Conservation (phyloP, 2,329 filamentous ascomycete species). For the Claviceps arundinis region DNA sequence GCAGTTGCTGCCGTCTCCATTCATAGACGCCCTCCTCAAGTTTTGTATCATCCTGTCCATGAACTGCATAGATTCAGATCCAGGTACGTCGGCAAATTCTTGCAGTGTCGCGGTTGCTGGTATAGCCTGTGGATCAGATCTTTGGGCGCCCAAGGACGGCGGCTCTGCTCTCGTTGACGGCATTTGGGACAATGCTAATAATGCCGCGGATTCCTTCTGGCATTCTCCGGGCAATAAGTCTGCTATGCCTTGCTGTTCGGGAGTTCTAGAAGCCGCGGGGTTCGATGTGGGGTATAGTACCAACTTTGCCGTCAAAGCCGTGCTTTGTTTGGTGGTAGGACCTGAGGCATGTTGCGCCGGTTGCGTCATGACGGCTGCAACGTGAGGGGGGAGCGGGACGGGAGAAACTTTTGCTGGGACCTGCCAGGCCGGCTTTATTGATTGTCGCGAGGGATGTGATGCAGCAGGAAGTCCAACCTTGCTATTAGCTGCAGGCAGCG, state of each 20-base stretch:
- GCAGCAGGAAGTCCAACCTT: conserved; percentile 19
- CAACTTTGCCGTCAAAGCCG: no score
- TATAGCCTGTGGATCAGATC: not conserved
- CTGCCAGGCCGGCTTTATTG: conserved; percentile 18
- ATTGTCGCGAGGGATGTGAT: conserved; percentile 11
- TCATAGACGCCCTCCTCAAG: conserved; percentile 26
- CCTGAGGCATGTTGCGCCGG: not conserved
- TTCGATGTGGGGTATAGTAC: no score
- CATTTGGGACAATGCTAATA: conserved; percentile 3
- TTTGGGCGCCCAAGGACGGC: not conserved
- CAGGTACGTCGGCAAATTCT: conserved; percentile 28
- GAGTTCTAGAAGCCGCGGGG: conserved; percentile 4
- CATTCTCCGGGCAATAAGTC: not conserved
- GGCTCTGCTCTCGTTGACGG: not conserved
- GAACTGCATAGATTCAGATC: conserved; percentile 31
- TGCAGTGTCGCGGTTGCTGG: conserved; percentile 7
- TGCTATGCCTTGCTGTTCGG: not conserved
- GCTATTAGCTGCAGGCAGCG: conserved; percentile 13
- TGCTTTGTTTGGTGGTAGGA: not conserved
- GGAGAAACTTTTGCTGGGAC: conserved; percentile 28
- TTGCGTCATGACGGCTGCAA: conserved; percentile 24
- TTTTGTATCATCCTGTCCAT: conserved; percentile 41
- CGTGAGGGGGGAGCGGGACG: conserved; percentile 30
- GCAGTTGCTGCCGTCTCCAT: not conserved
- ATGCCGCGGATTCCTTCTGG: not conserved